Percentiles rank a stretch among this genome's conserved stretches.
These are phyloP conservation scores for Apiotrichum siamense DNA, from an alignment of 1,284 basidiomycete genomes.

Conservation along the genomic window DNA sequence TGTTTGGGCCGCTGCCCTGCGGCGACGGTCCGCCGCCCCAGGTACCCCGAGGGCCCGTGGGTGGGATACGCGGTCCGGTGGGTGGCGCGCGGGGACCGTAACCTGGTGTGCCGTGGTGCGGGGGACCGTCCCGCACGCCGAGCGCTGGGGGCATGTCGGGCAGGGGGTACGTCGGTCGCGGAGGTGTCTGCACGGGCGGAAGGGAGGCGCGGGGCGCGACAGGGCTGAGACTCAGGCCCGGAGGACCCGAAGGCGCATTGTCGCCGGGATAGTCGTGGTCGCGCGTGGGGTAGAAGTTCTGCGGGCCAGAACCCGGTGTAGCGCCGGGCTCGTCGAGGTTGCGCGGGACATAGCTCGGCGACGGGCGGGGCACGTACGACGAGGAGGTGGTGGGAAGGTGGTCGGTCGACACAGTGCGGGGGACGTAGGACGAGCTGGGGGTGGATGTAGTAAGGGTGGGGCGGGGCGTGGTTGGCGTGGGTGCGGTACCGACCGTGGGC, in stretches of 20 bases:
- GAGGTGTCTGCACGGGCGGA: slow-evolving; percentile 10
- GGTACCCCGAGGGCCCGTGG: slow-evolving; percentile 13
- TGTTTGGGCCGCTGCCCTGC: not conserved
- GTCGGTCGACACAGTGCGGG: slow-evolving; percentile 14
- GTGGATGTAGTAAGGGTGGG: slow-evolving; percentile 6
- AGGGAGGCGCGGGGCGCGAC: slow-evolving; percentile 3
- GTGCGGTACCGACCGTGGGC: slow-evolving; percentile 1
- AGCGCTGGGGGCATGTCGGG: slow-evolving; percentile 17
- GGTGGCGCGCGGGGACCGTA: slow-evolving; percentile 10
- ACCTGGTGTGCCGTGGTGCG: slow-evolving; percentile 6
- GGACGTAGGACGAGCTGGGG: slow-evolving; percentile 18
- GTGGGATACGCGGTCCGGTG: slow-evolving; percentile 15
- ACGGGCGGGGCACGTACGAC: slow-evolving; percentile 12
- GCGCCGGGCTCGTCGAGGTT: slow-evolving; percentile 2
- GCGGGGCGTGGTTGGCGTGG: not conserved
- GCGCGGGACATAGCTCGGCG: slow-evolving; percentile 14
- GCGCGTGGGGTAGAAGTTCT: too few relatives aligned
- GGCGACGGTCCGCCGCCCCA: slow-evolving; percentile 6
- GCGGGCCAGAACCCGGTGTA: too few relatives aligned
- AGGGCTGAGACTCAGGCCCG: slow-evolving; percentile 6
- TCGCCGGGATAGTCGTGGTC: too few relatives aligned
- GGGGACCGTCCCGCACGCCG: slow-evolving; percentile 11
- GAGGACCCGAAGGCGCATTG: too few relatives aligned
- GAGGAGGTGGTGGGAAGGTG: slow-evolving; percentile 17
- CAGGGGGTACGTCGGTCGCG: slow-evolving; percentile 5